Conservation (phyloP, 257 asterid species). For the Lantana camara region DNA sequence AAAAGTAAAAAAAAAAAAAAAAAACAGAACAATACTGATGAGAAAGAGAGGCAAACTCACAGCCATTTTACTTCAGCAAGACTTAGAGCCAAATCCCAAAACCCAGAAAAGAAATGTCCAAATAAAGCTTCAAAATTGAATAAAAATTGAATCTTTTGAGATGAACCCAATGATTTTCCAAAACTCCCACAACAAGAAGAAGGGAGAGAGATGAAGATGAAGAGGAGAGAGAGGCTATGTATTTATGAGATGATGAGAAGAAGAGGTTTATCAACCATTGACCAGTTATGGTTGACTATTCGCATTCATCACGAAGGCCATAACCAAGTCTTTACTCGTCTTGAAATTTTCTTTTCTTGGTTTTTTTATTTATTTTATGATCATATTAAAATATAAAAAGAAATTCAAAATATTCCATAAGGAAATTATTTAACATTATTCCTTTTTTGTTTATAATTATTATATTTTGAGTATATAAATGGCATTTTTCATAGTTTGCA, state of each 20-base stretch:
- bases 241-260: conserved; percentile 16
- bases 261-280: conserved; percentile 30
- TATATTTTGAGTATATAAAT: too few relatives aligned
- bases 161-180: neutral
- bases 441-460: too few relatives aligned
- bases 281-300: conserved; percentile 40
- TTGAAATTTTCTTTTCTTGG: conserved; percentile 22
- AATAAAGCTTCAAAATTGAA: neutral
- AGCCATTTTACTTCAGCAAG: conserved; percentile 38
- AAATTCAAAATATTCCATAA: too few relatives aligned
- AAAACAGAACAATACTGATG: neutral
- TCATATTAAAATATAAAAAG: too few relatives aligned
- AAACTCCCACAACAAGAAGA: conserved; percentile 11
- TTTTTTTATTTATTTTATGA: too few relatives aligned
- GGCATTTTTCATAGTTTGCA: too few relatives aligned
- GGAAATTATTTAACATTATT: too few relatives aligned
- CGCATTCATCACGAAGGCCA: conserved; percentile 17
- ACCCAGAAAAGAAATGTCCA: conserved; percentile 29
- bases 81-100: conserved; percentile 29
- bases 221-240: neutral
- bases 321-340: conserved; percentile 46
- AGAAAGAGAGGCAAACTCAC: conserved; percentile 32
- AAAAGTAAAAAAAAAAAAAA: neutral
- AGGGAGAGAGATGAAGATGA: conserved; percentile 24
- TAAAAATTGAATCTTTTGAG: conserved; percentile 4